These are phyloP conservation scores for Theileria parva DNA, from an alignment of 169 alveolate genomes.

Conservation along the genomic window DNA sequence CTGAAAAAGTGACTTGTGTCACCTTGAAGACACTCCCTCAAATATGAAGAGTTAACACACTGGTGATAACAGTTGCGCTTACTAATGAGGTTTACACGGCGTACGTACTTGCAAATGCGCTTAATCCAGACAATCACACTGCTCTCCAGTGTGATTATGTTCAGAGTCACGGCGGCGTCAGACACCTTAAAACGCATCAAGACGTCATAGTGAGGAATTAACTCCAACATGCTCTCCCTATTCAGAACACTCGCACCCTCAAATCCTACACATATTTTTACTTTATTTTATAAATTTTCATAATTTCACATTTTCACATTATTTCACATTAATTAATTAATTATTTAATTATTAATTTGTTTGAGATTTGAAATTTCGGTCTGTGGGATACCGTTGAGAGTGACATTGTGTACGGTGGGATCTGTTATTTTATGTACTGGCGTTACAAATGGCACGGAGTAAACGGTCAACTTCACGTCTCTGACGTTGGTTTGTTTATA, in stretches of 20 bases:
- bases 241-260: neutral
- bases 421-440: neutral
- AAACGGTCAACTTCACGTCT: neutral
- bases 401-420: neutral
- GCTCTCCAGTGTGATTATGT: neutral
- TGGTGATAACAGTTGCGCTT: slow-evolving; percentile 21
- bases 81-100: neutral
- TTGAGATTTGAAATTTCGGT: no score
- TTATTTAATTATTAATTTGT: no score
- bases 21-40: neutral
- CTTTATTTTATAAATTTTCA: no score
- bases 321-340: no score
- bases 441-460: neutral
- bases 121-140: neutral
- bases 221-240: neutral
- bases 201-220: neutral
- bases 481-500: neutral
- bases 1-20: neutral
- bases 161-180: neutral
- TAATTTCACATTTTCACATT: no score
- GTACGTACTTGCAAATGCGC: neutral
- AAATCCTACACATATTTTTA: neutral
- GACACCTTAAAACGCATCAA: neutral
- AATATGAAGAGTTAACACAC: neutral
- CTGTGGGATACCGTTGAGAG: neutral